Evolutionary conservation across 2,329 filamentous ascomycete species (phyloP).

Genomic region (Colletotrichum liriopes): DNA sequence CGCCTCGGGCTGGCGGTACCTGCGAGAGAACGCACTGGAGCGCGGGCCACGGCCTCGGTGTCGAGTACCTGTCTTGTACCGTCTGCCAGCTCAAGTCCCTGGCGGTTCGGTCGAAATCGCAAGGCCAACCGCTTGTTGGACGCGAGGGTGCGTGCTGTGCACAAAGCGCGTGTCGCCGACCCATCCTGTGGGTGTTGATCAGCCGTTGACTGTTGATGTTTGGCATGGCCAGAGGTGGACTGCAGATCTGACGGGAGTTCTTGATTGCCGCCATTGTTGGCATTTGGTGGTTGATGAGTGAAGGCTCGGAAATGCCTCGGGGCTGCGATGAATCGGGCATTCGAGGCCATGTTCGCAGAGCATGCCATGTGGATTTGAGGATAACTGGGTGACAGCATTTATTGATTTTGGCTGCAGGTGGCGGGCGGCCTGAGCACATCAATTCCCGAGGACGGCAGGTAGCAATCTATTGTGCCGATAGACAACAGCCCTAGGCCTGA

Average conservation of each 20-base stretch:
- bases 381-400: constrained; percentile 4
- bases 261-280: background rate
- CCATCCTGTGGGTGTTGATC: background rate
- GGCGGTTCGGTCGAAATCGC: background rate
- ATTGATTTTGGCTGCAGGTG: constrained; percentile 22
- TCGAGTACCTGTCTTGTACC: background rate
- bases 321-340: background rate
- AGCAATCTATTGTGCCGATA: constrained; percentile 18
- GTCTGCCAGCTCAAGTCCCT: too few relatives aligned
- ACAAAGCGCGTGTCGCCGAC: constrained; percentile 8
- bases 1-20: constrained; percentile 6
- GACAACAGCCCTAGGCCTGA: constrained; percentile 15
- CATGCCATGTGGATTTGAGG: background rate
- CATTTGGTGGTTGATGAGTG: background rate
- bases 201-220: background rate
- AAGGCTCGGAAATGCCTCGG: background rate
- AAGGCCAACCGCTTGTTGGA: background rate
- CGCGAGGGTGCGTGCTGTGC: background rate
- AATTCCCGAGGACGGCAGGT: constrained; percentile 27
- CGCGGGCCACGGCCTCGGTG: background rate
- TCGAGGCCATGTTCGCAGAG: background rate
- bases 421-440: constrained; percentile 17
- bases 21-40: background rate
- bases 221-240: background rate
- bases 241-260: background rate